Base-by-base conservation (phyloP, 441 rosid genomes). In the Viola pubescens region DNA sequence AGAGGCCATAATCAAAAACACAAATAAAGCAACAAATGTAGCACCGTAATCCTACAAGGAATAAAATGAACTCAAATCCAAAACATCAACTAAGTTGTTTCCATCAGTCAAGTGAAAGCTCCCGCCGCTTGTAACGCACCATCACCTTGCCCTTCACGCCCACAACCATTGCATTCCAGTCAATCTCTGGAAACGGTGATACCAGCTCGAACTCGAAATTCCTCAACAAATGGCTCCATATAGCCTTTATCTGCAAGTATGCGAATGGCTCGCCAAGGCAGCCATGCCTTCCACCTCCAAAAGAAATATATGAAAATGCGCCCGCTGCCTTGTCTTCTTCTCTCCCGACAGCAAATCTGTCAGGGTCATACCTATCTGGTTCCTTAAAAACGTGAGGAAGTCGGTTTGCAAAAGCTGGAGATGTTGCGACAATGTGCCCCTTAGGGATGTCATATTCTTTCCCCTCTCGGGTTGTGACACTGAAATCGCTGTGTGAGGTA, bases 121-220 rank as follows among this genome's bases (percentile, higher is more conserved):
- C 75, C 39, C 85, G 77, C 8, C 97, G 68, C 84, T 88, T 88
- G 82, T 85, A 91, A 42, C 87, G 89, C 62, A 88, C 99, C 99
- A 91, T 91, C 62, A 94, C 98, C 59, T 79, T 84, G 57, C 90
- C 99, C 73, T 94, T 94, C 41, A 94, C 99, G 4, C 99, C 98
- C 48, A 94, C 99, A n/a, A 94, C 99, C 99, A 94, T 94, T 3
- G 99, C 98, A 38, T 88, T 94, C 99, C 99, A 94, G 73, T 94
- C 97, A 0, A 79, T 84, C 84, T 88, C 97, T 10, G 99, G 99
- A 69, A 94, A 94, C 3, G 99, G 90, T 49, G 99, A 94, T 53
- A 81, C 72, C 72, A 91, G 64, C 71, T 94, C 97, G 19, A 94
- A 43, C 60, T 94, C 97, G 48, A 94, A 94, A 73, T 94, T 91